Conservation (phyloP, 2,329 filamentous ascomycete genomes). For the Paraconiothyrium brasiliense region DNA sequence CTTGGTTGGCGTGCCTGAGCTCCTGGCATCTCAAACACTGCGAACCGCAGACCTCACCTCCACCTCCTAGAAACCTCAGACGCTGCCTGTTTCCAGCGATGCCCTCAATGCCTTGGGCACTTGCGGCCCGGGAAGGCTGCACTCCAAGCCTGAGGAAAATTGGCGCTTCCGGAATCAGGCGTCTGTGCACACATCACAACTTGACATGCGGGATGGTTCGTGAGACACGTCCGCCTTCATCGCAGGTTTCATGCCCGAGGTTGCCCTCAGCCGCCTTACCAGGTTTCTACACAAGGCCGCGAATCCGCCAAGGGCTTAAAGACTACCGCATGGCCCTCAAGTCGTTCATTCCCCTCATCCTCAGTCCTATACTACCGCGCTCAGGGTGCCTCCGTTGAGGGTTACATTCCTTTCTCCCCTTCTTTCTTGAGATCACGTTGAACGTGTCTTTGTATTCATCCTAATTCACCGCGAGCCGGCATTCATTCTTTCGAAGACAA, state of each 20-base stretch:
- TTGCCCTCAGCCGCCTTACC: conserved; percentile 40
- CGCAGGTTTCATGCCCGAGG: conserved; percentile 52
- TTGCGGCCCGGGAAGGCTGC: conserved; percentile 32
- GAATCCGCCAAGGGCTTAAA: conserved; percentile 50
- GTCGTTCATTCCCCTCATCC: conserved; percentile 42
- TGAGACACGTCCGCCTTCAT: conserved; percentile 53
- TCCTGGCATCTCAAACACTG: conserved; percentile 29
- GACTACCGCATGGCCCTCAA: conserved; percentile 37
- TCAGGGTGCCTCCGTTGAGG: conserved; percentile 45
- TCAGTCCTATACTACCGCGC: conserved; percentile 42
- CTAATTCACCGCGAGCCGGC: conserved; percentile 52
- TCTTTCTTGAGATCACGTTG: conserved; percentile 51
- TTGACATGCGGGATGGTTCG: conserved; percentile 38
- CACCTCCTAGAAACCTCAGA: conserved; percentile 41
- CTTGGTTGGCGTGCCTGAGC: conserved; percentile 25
- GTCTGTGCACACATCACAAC: conserved; percentile 39
- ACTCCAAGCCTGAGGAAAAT: conserved; percentile 39
- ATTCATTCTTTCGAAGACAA: conserved; percentile 46
- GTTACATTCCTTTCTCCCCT: conserved; percentile 54
- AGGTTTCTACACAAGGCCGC: conserved; percentile 28
- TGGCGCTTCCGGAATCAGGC: conserved; percentile 36
- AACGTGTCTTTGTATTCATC: conserved; percentile 51
- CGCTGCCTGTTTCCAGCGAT: conserved; percentile 46
- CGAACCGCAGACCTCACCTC: conserved; percentile 34
- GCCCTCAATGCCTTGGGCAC: conserved; percentile 45